Evolutionary conservation across 805 yeast species (phyloP).

Genomic region (Lipomyces spencermartinsiae): DNA sequence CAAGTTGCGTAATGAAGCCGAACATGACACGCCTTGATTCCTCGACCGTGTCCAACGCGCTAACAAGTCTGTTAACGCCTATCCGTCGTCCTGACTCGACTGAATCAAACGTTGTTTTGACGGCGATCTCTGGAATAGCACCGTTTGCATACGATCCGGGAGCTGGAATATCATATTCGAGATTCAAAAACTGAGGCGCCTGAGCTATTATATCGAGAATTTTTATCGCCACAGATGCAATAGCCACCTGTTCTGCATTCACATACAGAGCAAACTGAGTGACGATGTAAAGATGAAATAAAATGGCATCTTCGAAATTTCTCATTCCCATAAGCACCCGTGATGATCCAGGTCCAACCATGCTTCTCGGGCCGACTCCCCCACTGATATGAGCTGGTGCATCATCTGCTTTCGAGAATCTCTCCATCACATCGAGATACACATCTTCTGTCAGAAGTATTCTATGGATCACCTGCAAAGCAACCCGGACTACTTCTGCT

Average conservation of each 20-base stretch:
- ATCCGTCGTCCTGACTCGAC: slow-evolving; percentile 29
- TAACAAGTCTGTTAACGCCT: slow-evolving; percentile 66
- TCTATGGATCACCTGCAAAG: slow-evolving; percentile 55
- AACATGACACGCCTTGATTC: slow-evolving; percentile 77
- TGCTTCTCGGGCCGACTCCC: slow-evolving; percentile 5
- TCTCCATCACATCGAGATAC: slow-evolving; percentile 61
- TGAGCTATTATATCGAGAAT: slow-evolving; percentile 59
- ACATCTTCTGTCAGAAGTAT: slow-evolving; percentile 63
- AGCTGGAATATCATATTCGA: slow-evolving; percentile 32
- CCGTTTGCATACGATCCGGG: slow-evolving; percentile 34
- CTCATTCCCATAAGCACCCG: slow-evolving; percentile 52
- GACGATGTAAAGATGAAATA: slow-evolving; percentile 72
- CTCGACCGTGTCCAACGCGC: slow-evolving; percentile 74
- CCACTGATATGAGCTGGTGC: slow-evolving; percentile 3
- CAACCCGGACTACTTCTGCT: slow-evolving; percentile 47
- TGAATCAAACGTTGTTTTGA: slow-evolving; percentile 19
- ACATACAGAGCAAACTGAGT: slow-evolving; percentile 78
- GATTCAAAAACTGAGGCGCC: slow-evolving; percentile 53
- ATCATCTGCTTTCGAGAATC: slow-evolving; percentile 42
- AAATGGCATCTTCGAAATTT: slow-evolving; percentile 73
- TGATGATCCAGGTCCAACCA: slow-evolving; percentile 53
- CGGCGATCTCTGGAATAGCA: slow-evolving; percentile 23
- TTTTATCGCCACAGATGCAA: slow-evolving; percentile 57
- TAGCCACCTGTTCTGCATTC: slow-evolving; percentile 56
- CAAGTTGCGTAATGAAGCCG: slow-evolving; percentile 73